Evolutionary conservation across 345 rosid species (phyloP).

Genomic region (Litchi chinensis): DNA sequence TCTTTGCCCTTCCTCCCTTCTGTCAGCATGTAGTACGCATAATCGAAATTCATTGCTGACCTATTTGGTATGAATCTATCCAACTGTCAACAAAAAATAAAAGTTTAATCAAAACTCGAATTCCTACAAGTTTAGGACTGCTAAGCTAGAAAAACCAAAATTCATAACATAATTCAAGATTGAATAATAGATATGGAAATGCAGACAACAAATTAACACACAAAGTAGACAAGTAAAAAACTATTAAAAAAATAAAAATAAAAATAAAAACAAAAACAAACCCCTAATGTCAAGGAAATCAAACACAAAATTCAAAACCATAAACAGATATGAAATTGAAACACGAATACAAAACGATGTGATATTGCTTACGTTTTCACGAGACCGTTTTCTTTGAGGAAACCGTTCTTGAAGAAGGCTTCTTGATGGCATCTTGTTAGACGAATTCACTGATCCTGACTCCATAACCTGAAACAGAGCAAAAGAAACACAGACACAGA

Average conservation of each 20-base stretch:
- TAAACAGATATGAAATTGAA: no score
- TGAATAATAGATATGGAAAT: not conserved
- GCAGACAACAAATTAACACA: no score
- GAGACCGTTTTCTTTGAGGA: constrained; percentile 25
- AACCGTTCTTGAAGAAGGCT: constrained; percentile 38
- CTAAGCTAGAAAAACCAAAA: not conserved
- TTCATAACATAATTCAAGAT: not conserved
- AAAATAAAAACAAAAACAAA: not conserved
- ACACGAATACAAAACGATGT: no score
- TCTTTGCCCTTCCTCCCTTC: constrained; percentile 17
- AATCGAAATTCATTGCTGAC: not conserved
- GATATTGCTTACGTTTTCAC: constrained; percentile 32
- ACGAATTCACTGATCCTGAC: constrained; percentile 30
- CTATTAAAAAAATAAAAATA: not conserved
- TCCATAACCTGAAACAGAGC: constrained; percentile 29
- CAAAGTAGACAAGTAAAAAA: no score
- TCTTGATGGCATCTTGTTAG: constrained; percentile 28
- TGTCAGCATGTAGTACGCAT: not conserved
- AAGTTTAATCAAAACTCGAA: not conserved
- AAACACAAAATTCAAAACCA: not conserved
- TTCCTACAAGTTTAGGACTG: no score
- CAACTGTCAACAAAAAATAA: not conserved
- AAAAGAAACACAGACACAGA: not conserved
- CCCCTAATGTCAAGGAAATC: not conserved
- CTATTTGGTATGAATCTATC: not conserved